A percentile compares a stretch with the other conserved stretches of the same genome.
phyloP scores from a whole-genome alignment of 179 eudicot genomes.

The Corrigiola litoralis region DNA sequence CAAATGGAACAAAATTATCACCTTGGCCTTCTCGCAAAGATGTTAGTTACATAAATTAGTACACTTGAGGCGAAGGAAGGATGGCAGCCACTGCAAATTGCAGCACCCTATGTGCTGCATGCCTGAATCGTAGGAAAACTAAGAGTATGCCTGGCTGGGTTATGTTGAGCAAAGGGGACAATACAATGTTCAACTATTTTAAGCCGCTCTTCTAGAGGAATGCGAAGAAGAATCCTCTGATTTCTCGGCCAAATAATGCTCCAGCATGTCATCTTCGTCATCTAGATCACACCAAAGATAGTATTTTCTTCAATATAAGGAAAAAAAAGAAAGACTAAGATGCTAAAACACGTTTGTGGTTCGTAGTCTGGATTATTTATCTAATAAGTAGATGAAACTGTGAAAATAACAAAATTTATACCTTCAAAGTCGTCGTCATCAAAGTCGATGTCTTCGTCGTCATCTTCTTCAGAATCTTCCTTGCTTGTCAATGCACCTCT shows the following conservation, averaged over 20 bases:
- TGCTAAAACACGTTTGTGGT: not conserved
- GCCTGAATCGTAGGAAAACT: no score
- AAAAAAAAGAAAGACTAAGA: not conserved
- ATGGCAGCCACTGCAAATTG: not conserved
- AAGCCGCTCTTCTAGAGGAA: constrained; percentile 38
- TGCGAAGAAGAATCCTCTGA: constrained; percentile 47
- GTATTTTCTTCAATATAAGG: not conserved
- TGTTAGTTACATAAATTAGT: not conserved
- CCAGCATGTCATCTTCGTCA: constrained; percentile 96
- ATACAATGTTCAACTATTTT: constrained; percentile 3
- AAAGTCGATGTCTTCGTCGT: constrained; percentile 77
- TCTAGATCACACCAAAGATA: constrained; percentile 35
- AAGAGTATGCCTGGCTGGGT: not conserved
- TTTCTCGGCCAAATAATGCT: constrained; percentile 84
- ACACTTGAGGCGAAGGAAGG: not conserved
- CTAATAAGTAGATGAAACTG: no score
- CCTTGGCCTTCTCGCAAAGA: not conserved
- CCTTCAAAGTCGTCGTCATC: constrained; percentile 84
- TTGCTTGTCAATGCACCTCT: constrained; percentile 54
- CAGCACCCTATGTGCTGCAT: no score
- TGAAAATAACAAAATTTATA: constrained; percentile 6
- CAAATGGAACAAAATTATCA: not conserved
- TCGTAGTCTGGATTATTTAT: not conserved
- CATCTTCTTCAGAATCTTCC: constrained; percentile 69
- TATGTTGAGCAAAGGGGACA: constrained; percentile 4